Evolutionary conservation across 495 filamentous ascomycete genomes (phyloP), one percentile per base, ranked within the genome.

Genomic region (Penicillium ochrochloron): DNA sequence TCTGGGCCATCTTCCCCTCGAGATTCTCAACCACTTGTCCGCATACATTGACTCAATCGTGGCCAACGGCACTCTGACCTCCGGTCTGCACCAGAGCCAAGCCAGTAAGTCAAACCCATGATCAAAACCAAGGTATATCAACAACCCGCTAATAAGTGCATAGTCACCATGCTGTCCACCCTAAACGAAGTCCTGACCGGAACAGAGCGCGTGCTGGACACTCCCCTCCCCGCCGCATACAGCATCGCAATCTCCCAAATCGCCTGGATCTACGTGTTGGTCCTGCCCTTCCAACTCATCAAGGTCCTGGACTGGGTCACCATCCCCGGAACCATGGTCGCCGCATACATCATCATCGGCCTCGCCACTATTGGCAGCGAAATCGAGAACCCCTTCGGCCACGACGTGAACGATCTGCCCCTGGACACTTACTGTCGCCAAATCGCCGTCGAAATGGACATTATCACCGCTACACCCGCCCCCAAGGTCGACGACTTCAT

Each of bases 281-380:
- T 92, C 4, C 85, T 97, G 3, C 93, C 93, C 7, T 96, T 96
- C 85, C 93, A 97, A 70, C 85, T 97, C 10, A 86, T 83, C 66
- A 63, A 73, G 1, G 66, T 74, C 3, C 82, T 94, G 0, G 70
- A 73, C 4, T 96, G 89, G 89, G 83, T 93, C 51, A 90, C 92
- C n/a, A 94, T 97, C 63, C 93, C 93, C 2, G 92, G 87, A 19
- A 91, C 92, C 15, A 82, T 96, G 25, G 78, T 87, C n/a, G 90
- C 91, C 19, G 90, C 92, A 7, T 96, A 97, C 73, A 95, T 96
- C 64, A 94, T 97, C 71, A 84, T 97, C 63, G 92, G 90, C n/a
- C 87, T 97, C 61, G 88, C 91, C 44, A 87, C 91, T 70, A 93
- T 94, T 67, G 91, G 93, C 25, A 86, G 88, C 66, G 91, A 96